Percentiles rank a stretch among this genome's conserved stretches.
These are phyloP conservation scores for Suillus discolor DNA, from an alignment of 768 basidiomycete genomes.

Conservation along the genomic window DNA sequence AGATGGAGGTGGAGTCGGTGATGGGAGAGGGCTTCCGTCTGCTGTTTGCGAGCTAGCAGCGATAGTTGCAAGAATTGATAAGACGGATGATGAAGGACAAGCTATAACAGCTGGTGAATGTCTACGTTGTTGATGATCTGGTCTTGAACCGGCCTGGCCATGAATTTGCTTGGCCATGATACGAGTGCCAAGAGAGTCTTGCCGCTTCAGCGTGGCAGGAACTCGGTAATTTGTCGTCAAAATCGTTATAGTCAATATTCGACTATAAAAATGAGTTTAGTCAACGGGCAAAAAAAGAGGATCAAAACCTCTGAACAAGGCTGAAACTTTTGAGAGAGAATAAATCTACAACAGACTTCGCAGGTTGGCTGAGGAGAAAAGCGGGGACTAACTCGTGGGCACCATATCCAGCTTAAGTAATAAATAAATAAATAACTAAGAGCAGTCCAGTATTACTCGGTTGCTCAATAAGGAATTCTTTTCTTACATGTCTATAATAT, in stretches of 20 bases:
- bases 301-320: not conserved
- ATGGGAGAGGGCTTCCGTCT: constrained; percentile 46
- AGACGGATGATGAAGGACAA: constrained; percentile 51
- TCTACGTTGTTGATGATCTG: constrained; percentile 8
- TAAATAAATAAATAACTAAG: not conserved
- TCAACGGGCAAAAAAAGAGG: not conserved
- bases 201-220: constrained; percentile 33
- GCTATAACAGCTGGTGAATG: constrained; percentile 24
- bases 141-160: constrained; percentile 29
- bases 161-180: constrained; percentile 59
- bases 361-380: constrained; percentile 8
- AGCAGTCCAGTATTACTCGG: not conserved
- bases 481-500: not conserved
- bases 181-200: constrained; percentile 40
- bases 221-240: constrained; percentile 11
- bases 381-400: constrained; percentile 14
- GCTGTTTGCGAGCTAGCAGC: constrained; percentile 48
- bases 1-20: constrained; percentile 44
- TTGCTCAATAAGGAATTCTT: not conserved
- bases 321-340: not conserved
- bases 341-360: not conserved
- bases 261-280: constrained; percentile 22
- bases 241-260: constrained; percentile 11
- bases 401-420: constrained; percentile 28
- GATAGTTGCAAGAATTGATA: constrained; percentile 60